These are phyloP conservation scores for Candida ficus DNA, from an alignment of 805 yeast genomes.

Conservation along the genomic window DNA sequence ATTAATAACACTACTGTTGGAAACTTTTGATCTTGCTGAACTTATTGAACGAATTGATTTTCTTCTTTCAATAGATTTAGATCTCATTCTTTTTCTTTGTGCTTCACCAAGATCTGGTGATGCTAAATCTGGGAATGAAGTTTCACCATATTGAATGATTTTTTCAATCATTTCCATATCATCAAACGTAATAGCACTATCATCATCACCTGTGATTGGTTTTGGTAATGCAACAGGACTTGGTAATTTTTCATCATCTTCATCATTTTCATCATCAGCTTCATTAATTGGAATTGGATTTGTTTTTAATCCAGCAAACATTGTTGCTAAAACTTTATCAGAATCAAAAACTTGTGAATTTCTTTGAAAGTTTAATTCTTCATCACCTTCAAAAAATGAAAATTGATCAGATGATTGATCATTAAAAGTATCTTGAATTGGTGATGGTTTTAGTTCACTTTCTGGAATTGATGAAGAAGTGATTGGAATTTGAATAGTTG, in stretches of 20 bases:
- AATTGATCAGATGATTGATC: constrained; percentile 13
- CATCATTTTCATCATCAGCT: neutral
- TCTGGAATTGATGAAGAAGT: neutral
- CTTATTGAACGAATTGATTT: constrained; percentile 28
- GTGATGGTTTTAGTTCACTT: too few relatives aligned
- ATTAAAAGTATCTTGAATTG: neutral
- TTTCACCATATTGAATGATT: constrained; percentile 36
- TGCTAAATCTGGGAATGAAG: constrained; percentile 31
- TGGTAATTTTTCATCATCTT: constrained; percentile 8
- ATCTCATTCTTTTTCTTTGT: constrained; percentile 26
- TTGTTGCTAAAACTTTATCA: constrained; percentile 10
- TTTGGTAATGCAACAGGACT: neutral
- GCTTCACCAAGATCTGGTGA: constrained; percentile 27
- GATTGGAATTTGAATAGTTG: too few relatives aligned
- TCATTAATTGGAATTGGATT: neutral
- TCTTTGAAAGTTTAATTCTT: constrained; percentile 13
- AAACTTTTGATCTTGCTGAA: constrained; percentile 19
- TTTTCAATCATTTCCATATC: constrained; percentile 35
- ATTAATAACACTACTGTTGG: constrained; percentile 3
- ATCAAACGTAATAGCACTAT: constrained; percentile 19
- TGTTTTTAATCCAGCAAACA: constrained; percentile 11
- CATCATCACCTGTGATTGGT: neutral
- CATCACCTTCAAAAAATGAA: constrained; percentile 25
- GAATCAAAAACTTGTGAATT: constrained; percentile 7
- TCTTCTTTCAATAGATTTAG: constrained; percentile 32